A percentile compares a stretch with the other conserved stretches of the same genome.
These are phyloP conservation scores for Colletotrichum chlorophyti DNA, from an alignment of 2,329 filamentous ascomycete species.

Conservation along the genomic window DNA sequence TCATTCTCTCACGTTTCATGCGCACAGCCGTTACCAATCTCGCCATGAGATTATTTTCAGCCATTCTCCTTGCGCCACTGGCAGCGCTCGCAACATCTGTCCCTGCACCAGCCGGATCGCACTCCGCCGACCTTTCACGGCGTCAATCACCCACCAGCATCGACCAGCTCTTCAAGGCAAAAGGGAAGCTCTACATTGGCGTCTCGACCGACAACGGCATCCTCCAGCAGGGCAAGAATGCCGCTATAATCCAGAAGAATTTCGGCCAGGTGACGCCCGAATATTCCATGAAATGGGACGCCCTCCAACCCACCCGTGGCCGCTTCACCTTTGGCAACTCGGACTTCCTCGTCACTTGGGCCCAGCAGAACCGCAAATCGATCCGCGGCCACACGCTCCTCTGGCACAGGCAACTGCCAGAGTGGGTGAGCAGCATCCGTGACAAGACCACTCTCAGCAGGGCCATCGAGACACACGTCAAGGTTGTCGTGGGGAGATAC, in stretches of 20 bases:
- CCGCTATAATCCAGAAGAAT: constrained; percentile 62
- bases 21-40: background rate
- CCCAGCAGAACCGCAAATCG: constrained; percentile 59
- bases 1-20: too few species aligned
- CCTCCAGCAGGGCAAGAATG: constrained; percentile 56
- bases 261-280: constrained; percentile 73
- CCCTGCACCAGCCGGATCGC: constrained; percentile 43
- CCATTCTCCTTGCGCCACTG: constrained; percentile 45
- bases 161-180: constrained; percentile 61
- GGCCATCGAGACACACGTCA: constrained; percentile 67
- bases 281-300: constrained; percentile 76
- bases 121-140: constrained; percentile 40
- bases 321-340: constrained; percentile 62
- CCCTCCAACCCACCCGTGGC: constrained; percentile 54
- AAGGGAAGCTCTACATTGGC: constrained; percentile 72
- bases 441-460: constrained; percentile 58
- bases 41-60: constrained; percentile 35
- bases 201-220: constrained; percentile 60
- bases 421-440: constrained; percentile 64
- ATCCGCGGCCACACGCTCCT: constrained; percentile 71
- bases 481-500: constrained; percentile 62
- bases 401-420: constrained; percentile 66
- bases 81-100: constrained; percentile 45
- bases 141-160: constrained; percentile 54
- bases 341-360: constrained; percentile 67